Evolutionary conservation across 2,329 filamentous ascomycete species (phyloP).

Genomic region (Aureobasidium subglaciale): DNA sequence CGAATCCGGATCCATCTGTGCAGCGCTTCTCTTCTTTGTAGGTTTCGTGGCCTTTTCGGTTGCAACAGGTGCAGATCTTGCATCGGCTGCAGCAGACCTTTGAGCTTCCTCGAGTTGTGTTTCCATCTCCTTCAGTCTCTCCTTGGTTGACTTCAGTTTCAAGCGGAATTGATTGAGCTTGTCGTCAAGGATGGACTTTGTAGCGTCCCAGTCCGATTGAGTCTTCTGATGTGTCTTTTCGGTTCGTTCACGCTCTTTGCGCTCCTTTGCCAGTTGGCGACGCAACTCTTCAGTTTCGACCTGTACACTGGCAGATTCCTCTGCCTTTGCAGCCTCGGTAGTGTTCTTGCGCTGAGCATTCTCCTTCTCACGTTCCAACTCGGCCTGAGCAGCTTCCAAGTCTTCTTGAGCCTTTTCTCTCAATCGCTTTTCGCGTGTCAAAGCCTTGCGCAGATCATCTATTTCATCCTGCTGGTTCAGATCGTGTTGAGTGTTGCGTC

Average conservation of each 20-base stretch:
- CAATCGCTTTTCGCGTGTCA: slow-evolving; percentile 40
- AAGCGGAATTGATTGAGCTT: slow-evolving; percentile 62
- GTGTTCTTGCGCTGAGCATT: slow-evolving; percentile 23
- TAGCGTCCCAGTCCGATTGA: slow-evolving; percentile 53
- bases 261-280: slow-evolving; percentile 45
- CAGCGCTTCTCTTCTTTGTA: slow-evolving; percentile 35
- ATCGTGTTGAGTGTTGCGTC: slow-evolving; percentile 43
- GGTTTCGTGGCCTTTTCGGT: slow-evolving; percentile 29
- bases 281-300: slow-evolving; percentile 41
- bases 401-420: slow-evolving; percentile 36
- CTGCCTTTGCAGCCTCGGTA: slow-evolving; percentile 35
- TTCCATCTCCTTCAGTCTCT: slow-evolving; percentile 63
- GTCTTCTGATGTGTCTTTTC: slow-evolving; percentile 51
- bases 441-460: slow-evolving; percentile 41
- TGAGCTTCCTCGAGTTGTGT: slow-evolving; percentile 41
- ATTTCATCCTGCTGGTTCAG: slow-evolving; percentile 35
- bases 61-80: slow-evolving; percentile 26
- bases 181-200: slow-evolving; percentile 60
- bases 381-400: slow-evolving; percentile 26
- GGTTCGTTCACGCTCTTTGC: slow-evolving; percentile 44
- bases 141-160: slow-evolving; percentile 63
- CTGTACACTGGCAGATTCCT: slow-evolving; percentile 35
- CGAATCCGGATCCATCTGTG: slow-evolving; percentile 40
- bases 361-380: slow-evolving; percentile 29
- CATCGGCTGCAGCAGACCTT: slow-evolving; percentile 26